phyloP scores from a whole-genome alignment of 352 stramenopile genomes.

The Thalassiosira exigua region DNA sequence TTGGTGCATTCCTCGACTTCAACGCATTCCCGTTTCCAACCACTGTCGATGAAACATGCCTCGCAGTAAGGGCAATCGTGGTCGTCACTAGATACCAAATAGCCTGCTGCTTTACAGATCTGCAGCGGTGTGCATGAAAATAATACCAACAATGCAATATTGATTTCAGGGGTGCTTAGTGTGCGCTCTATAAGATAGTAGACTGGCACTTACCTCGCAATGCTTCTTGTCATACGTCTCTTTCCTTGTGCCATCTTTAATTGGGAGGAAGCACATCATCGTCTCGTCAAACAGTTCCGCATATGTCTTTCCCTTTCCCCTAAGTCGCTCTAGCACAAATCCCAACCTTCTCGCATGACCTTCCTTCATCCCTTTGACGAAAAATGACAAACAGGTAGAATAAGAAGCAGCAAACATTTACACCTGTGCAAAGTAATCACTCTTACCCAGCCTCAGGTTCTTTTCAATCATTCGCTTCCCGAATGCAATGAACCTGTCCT shows the following conservation, averaged over 20 bases:
- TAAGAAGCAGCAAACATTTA: too few relatives aligned
- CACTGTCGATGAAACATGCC: slow-evolving; percentile 8
- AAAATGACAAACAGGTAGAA: too few relatives aligned
- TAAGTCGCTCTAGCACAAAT: neutral
- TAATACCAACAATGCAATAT: too few relatives aligned
- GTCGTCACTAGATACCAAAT: slow-evolving; percentile 1
- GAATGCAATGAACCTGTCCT: too few relatives aligned
- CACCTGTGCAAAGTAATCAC: neutral
- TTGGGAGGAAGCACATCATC: neutral
- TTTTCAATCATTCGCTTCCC: too few relatives aligned
- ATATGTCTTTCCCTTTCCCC: neutral
- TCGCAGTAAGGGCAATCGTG: slow-evolving; percentile 16
- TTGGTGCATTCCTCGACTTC: slow-evolving; percentile 3
- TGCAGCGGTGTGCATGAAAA: too few relatives aligned
- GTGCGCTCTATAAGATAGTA: too few relatives aligned
- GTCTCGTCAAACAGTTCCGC: slow-evolving; percentile 4
- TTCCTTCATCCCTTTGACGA: too few relatives aligned
- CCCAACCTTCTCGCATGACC: neutral
- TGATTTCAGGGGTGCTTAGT: too few relatives aligned
- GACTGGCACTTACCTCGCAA: too few relatives aligned
- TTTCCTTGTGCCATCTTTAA: neutral
- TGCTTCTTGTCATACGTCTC: neutral
- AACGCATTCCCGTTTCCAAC: slow-evolving; percentile 14
- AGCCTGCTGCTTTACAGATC: slow-evolving; percentile 5
- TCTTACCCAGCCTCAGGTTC: too few relatives aligned